Conservation (phyloP, 768 basidiomycete species). For the Tricholoma flavovirens region DNA sequence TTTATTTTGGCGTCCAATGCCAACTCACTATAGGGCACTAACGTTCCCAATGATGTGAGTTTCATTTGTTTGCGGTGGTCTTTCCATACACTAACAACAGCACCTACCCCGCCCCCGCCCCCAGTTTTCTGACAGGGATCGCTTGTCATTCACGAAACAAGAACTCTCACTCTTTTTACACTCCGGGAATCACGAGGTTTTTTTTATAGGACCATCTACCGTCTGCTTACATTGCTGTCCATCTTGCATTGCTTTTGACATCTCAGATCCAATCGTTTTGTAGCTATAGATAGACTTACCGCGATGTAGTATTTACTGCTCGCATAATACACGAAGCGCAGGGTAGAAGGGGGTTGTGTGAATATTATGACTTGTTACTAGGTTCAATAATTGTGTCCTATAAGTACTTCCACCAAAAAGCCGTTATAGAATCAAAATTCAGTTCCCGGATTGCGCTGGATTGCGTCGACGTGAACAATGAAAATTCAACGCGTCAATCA, state of each 20-base stretch:
- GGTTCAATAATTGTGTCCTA: too few relatives aligned
- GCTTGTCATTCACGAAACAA: conserved; percentile 54
- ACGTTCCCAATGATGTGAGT: conserved; percentile 19
- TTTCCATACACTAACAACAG: not conserved
- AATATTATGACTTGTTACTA: too few relatives aligned
- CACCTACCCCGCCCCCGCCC: too few relatives aligned
- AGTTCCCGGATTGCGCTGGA: too few relatives aligned
- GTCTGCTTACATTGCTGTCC: conserved; percentile 6
- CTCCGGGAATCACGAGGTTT: conserved; percentile 14
- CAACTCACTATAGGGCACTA: conserved; percentile 13
- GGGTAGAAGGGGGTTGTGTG: conserved; percentile 16
- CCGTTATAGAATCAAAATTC: too few relatives aligned
- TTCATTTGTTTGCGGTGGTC: not conserved
- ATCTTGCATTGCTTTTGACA: conserved; percentile 13
- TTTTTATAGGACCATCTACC: conserved; percentile 8
- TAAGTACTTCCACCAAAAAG: too few relatives aligned
- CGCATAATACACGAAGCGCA: conserved; percentile 32
- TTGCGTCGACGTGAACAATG: too few relatives aligned
- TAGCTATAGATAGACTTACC: conserved; percentile 31
- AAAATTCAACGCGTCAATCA: not conserved
- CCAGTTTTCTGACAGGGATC: conserved; percentile 19
- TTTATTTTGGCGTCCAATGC: conserved; percentile 3
- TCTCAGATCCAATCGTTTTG: conserved; percentile 13
- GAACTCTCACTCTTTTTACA: conserved; percentile 30
- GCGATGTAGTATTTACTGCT: conserved; percentile 27